Evolutionary conservation across 805 yeast genomes (phyloP), one percentile per base, ranked within the genome.

Genomic region (Metschnikowia orientalis): DNA sequence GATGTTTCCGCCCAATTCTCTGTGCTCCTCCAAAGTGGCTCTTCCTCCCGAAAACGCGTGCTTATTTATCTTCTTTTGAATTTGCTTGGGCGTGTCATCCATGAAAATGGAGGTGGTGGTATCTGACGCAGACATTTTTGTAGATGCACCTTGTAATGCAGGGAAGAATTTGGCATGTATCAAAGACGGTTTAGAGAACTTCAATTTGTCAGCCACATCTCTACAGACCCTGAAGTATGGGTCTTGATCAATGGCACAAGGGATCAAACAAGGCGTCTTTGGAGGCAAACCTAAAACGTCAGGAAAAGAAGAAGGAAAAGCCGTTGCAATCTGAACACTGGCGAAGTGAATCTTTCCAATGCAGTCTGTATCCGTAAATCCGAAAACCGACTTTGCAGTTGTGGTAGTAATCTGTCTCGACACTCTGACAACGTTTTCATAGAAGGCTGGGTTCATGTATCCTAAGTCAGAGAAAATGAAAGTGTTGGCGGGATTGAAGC

Each of bases 221-320:
- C 98, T 76, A 62, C 95, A 86, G 14, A 92, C 94, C 63, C 98
- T 76, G 70, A 92, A 92, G 62, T 92, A 92, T 18, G 98, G 97
- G 61, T 92, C 98, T 69, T 90, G 98, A 59, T 92, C 98, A 57
- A 92, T 92, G 29, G 98, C 98, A 72, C 98, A 92, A 23, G 98
- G 98, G 59, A 92, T 92, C 59, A 92, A 70, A 62, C 95, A 87
- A 42, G 96, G 97, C 0, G 97, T 87, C 67, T 89, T 92, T 30
- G 79, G 69, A 28, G 94, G 86, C 51, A 81, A 63, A 5, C 86
- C 96, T 48, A 92, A 74, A 15, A 92, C 83, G 44, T 81, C 95
- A 2, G 97, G 98, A 75, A 86, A 92, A 9, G 97, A 85, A 30
- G 90, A 84, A 38, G 96, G 95, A 69, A 92, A 90, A 1, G 96